Evolutionary conservation across 1,284 basidiomycete species (phyloP).

Genomic region (Cutaneotrichosporon sp.): DNA sequence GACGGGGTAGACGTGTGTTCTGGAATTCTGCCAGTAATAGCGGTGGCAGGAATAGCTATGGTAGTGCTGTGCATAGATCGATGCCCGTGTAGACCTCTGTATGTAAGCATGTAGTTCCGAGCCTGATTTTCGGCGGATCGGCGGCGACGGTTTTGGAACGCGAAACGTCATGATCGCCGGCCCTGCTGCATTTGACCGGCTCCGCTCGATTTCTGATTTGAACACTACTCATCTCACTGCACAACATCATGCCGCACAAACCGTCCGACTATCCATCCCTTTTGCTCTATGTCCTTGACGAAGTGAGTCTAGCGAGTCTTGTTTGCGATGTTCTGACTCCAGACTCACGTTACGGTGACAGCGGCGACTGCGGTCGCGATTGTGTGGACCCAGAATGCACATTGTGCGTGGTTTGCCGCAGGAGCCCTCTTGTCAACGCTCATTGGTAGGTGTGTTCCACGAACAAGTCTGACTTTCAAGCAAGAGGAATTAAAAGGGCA

Average conservation of each 20-base stretch:
- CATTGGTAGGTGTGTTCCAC: constrained; percentile 20
- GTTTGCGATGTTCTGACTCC: neutral
- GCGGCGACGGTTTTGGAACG: neutral
- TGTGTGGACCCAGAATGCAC: constrained; percentile 64
- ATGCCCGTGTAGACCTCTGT: no score
- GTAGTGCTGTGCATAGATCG: no score
- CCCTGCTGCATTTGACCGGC: no score
- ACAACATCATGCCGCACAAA: neutral
- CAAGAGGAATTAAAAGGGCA: constrained; percentile 63
- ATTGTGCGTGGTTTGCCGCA: constrained; percentile 61
- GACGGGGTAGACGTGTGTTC: no score
- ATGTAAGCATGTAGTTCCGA: neutral
- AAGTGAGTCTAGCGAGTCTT: constrained; percentile 29
- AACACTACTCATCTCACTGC: neutral
- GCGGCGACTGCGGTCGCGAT: constrained; percentile 56
- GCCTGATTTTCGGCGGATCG: neutral
- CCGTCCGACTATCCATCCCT: constrained; percentile 40
- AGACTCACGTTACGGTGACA: constrained; percentile 57
- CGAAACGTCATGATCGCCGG: no score
- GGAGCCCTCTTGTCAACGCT: constrained; percentile 62
- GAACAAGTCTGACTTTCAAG: constrained; percentile 45
- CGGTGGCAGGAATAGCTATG: no score
- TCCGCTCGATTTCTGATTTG: neutral
- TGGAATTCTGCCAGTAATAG: no score
- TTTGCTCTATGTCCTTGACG: constrained; percentile 37